Evolutionary conservation across 1,139 yeast species (phyloP), one percentile per base, ranked within the genome.

Genomic region (Kurtzmaniella quercitrusa): DNA sequence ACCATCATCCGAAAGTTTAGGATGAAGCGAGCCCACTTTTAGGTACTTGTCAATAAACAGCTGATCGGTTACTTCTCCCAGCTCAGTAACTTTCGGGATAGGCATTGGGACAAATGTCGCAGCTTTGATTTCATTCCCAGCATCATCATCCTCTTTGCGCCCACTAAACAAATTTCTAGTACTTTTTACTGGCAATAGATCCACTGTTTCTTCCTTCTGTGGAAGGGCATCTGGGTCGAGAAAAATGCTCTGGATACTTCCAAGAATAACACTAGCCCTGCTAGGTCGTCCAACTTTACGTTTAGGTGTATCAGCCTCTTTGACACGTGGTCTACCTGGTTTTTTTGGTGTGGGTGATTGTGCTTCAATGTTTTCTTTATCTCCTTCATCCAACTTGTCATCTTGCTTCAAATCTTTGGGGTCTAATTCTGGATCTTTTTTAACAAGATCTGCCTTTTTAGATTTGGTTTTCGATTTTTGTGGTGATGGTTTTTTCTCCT

Each of bases 1-100:
- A 38, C 75, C 66, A 40, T 73, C 81, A 46, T 74, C 81, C 30
- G 69, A 63, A 36, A 71, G 68, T 18, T 69, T 62, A 2, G 61
- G 63, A 33, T 52, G 55, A n/a, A 51, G 49, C 16, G 52, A 51
- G 14, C 52, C 50, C 8, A 60, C 58, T 3, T 58, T 55, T 38
- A 71, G 59, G 45, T 68, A 61, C 41, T 59, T 57, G 16, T 60
- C 46, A 6, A 66, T 49, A 40, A 58, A 71, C 9, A 59, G 62
- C 9, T 56, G 46, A 36, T 70, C 72, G 2, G 50, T 45, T 2
- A 64, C 59, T 18, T 61, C 55, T 1, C 74, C 76, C 9, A 58
- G 50, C 1, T 47, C 51, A 36, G 65, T 66, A 0, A 65, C 44
- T 28, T 55, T 56, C 0, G 77, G 77, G 2, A 71, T 56, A 5